A percentile compares a stretch with the other conserved stretches of the same genome.
Conservation (phyloP, 805 yeast species). For the Candida cerambycidarum region DNA sequence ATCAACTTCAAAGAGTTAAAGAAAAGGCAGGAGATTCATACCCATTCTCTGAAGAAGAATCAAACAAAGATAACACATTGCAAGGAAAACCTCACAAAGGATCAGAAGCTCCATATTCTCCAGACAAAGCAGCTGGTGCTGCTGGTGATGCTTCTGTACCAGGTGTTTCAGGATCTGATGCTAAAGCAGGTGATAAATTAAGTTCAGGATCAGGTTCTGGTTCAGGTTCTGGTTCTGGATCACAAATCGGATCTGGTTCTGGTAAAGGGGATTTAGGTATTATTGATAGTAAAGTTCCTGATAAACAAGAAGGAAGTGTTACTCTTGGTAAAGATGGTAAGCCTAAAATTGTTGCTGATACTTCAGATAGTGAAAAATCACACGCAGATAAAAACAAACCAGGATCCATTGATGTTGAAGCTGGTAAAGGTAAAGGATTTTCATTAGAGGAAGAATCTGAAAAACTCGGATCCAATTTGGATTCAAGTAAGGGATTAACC, state of each 20-base stretch:
- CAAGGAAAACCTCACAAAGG: conserved; percentile 36
- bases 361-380: conserved; percentile 19
- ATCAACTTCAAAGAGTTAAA: conserved; percentile 31
- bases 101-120: conserved; percentile 35
- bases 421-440: background rate
- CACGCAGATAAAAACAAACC: conserved; percentile 15
- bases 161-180: background rate
- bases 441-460: conserved; percentile 9
- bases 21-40: conserved; percentile 23
- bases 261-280: too few species aligned
- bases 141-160: conserved; percentile 5
- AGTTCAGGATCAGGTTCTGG: background rate
- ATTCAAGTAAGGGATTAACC: background rate
- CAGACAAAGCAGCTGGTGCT: conserved; percentile 12
- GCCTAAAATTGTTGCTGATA: conserved; percentile 26
- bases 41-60: conserved; percentile 22
- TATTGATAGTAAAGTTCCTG: background rate
- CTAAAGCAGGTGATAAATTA: background rate
- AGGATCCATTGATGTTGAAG: conserved; percentile 5
- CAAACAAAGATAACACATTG: conserved; percentile 23
- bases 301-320: conserved; percentile 10
- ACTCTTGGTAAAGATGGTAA: conserved; percentile 14
- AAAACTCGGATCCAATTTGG: background rate
- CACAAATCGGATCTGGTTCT: background rate
- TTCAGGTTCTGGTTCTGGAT: background rate